Conservation (phyloP, 1,139 yeast species). For the Arxiozyma slooffiae region DNA sequence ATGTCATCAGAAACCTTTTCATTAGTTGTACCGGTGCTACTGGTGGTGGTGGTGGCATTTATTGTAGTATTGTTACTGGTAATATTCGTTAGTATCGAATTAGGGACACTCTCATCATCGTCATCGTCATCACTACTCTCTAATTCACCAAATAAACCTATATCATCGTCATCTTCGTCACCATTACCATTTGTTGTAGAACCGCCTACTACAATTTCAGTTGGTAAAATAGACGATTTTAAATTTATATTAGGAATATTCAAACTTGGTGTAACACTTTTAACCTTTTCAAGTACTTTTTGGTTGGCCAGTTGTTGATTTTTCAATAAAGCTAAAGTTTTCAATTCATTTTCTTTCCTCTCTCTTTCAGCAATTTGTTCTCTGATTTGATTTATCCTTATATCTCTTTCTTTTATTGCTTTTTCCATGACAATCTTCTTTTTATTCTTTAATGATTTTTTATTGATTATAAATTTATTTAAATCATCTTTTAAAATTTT, state of each 20-base stretch:
- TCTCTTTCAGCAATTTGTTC: conserved; percentile 5
- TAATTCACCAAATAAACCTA: conserved; percentile 19
- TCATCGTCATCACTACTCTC: conserved; percentile 22
- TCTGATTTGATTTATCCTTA: conserved; percentile 1
- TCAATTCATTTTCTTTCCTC: conserved; percentile 6
- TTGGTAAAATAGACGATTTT: background rate
- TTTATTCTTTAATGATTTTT: background rate
- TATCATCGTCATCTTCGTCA: conserved; percentile 17
- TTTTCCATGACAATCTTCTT: background rate
- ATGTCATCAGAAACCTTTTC: background rate
- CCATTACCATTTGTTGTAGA: conserved; percentile 5
- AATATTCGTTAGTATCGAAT: background rate
- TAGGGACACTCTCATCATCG: background rate
- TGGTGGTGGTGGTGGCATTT: background rate
- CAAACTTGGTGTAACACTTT: background rate
- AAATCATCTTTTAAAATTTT: background rate
- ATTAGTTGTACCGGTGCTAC: background rate
- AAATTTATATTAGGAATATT: background rate
- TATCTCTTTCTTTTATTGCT: conserved; percentile 1
- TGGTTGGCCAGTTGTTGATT: background rate
- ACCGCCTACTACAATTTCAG: conserved; percentile 1
- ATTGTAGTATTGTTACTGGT: background rate
- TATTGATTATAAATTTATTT: background rate
- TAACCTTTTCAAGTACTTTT: conserved; percentile 8
- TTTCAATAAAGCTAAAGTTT: conserved; percentile 1